Percentiles rank a stretch among this genome's conserved stretches.
phyloP scores from a whole-genome alignment of 148 eudicot genomes.

The Linanthus parryae region DNA sequence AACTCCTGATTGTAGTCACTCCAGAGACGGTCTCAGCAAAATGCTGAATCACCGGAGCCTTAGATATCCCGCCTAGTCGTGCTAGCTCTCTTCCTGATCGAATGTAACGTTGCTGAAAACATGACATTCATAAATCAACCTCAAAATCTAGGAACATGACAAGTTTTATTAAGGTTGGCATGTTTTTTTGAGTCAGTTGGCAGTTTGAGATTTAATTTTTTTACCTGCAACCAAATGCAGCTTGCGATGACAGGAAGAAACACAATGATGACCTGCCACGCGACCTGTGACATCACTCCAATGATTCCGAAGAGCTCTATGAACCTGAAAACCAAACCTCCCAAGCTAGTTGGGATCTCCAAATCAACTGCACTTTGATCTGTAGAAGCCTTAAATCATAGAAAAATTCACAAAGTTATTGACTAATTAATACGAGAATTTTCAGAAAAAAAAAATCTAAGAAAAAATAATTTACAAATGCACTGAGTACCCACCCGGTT shows the following conservation, averaged over 20 bases:
- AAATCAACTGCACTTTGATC: slow-evolving; percentile 55
- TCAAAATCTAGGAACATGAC: no score
- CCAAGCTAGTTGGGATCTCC: slow-evolving; percentile 26
- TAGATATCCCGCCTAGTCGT: no score
- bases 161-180: no score
- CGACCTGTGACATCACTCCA: slow-evolving; percentile 51
- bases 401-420: neutral
- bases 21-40: no score
- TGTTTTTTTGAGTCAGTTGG: no score
- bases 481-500: slow-evolving; percentile 30
- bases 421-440: neutral
- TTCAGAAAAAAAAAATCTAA: neutral
- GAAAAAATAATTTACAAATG: no score
- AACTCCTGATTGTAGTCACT: no score
- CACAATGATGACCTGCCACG: slow-evolving; percentile 51
- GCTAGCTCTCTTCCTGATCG: no score
- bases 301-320: slow-evolving; percentile 46
- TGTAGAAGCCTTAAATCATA: slow-evolving; percentile 40
- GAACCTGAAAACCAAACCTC: slow-evolving; percentile 26
- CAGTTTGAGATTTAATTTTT: no score
- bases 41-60: no score
- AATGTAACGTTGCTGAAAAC: no score
- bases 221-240: slow-evolving; percentile 49
- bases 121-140: no score
- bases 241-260: slow-evolving; percentile 44